Evolutionary conservation across 257 asterid genomes (phyloP), one percentile per base, ranked within the genome.

Genomic region (Solanum tarapatanum): DNA sequence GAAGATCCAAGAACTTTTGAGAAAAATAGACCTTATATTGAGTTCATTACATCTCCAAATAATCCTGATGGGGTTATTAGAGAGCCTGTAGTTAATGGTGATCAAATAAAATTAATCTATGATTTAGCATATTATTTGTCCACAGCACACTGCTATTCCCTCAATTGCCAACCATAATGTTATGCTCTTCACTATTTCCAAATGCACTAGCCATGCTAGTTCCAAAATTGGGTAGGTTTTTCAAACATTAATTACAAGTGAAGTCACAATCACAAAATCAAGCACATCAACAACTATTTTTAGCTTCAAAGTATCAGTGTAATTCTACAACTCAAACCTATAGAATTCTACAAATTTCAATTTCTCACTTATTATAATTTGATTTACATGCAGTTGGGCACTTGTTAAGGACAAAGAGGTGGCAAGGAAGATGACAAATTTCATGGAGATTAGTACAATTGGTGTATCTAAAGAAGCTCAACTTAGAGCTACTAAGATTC

Each of bases 161-260:
- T 82, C 95, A n/a, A 86, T 94, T 36, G 91, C 92, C 12, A 91
- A 94, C 89, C 87, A 90, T 43, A 95, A 94, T 75, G 35, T 97
- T 21, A 95, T 95, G 98, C 92, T 97, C 1, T 97, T 97, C 75
- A 95, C 98, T 1, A 89, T 91, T 74, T 97, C 98, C 23, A 95
- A 97, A 89, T 94, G 96, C 94, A 93, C 96, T 6, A 98, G 98
- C 4, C 99, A 97, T 48, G 98, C 98, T 3, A 98, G 99, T 64
- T 94, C 99, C 74, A 90, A 98, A 90, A 94, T 97, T 32, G 99
- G 99, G 98, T 97, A 90, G 5, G 26, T 41, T 43, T 32, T 16
- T 21, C 4, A 26, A 5, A 23, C 8, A 45, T 45, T 11, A 43
- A 11, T 43, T 43, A 43, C 51, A n/a, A 33, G 90, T 17, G 92